These are phyloP conservation scores for Galerina sulciceps DNA, from an alignment of 768 basidiomycete species.

Conservation along the genomic window DNA sequence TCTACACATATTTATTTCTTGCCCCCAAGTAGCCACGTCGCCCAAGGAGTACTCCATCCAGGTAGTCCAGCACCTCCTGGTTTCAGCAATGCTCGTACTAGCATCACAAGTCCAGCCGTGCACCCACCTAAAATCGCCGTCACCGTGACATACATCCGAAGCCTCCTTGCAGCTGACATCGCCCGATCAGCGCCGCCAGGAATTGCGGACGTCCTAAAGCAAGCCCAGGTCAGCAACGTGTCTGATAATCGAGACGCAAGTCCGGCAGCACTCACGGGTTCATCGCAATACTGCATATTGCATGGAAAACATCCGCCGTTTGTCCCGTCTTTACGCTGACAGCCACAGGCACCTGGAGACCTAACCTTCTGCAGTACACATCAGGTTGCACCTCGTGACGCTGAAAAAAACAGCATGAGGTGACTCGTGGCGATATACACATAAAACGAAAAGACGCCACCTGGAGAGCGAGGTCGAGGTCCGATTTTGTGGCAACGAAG, in stretches of 20 bases:
- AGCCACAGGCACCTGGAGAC: constrained; percentile 92
- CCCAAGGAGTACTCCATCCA: constrained; percentile 65
- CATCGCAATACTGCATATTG: constrained; percentile 82
- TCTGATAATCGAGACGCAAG: constrained; percentile 5
- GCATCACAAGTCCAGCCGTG: constrained; percentile 71
- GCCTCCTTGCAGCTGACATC: constrained; percentile 65
- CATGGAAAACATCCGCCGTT: constrained; percentile 86
- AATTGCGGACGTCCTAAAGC: constrained; percentile 60
- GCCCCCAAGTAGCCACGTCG: constrained; percentile 66
- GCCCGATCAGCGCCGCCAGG: constrained; percentile 87
- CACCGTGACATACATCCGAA: constrained; percentile 74
- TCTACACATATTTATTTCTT: constrained; percentile 41
- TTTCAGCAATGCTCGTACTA: constrained; percentile 69
- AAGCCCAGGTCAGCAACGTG: constrained; percentile 24
- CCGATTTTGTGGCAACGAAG: constrained; percentile 99
- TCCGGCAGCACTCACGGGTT: constrained; percentile 69
- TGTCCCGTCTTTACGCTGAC: constrained; percentile 89
- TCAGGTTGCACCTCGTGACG: constrained; percentile 99
- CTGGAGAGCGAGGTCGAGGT: constrained; percentile 95
- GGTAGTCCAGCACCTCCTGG: constrained; percentile 59
- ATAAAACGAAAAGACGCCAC: constrained; percentile 37
- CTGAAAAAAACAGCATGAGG: constrained; percentile 39
- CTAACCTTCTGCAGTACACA: constrained; percentile 89
- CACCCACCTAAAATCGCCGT: constrained; percentile 77
- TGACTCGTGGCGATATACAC: background rate